Conservation (phyloP, 2,329 filamentous ascomycete genomes). For the Teratosphaeria gauchensis region DNA sequence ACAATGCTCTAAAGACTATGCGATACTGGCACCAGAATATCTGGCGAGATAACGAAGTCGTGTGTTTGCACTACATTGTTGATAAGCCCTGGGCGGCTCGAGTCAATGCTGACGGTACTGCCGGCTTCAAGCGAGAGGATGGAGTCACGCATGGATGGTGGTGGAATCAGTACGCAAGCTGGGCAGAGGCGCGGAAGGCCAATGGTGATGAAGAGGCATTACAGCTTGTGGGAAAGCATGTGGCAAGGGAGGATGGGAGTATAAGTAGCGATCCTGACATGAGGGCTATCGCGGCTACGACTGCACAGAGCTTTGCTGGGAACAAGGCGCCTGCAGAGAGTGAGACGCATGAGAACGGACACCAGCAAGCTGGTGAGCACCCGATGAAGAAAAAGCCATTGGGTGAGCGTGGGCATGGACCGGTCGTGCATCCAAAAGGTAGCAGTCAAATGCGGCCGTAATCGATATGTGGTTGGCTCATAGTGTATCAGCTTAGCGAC, state of each 20-base stretch:
- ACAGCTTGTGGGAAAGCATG: constrained; percentile 12
- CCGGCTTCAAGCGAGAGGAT: constrained; percentile 42
- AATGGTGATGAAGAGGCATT: constrained; percentile 30
- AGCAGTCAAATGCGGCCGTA: background rate
- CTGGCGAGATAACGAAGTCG: constrained; percentile 41
- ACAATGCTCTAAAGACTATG: constrained; percentile 47
- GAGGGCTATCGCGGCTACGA: constrained; percentile 18
- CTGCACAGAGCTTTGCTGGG: constrained; percentile 20
- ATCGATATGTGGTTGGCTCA: background rate
- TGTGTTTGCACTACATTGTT: constrained; percentile 45
- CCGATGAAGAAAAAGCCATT: constrained; percentile 2
- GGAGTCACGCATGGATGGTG: constrained; percentile 45
- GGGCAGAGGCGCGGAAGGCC: constrained; percentile 20
- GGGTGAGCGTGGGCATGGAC: constrained; percentile 11
- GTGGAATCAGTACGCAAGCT: constrained; percentile 39
- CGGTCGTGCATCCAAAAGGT: constrained; percentile 6
- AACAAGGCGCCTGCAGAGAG: constrained; percentile 6
- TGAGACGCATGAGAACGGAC: background rate
- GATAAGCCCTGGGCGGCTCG: constrained; percentile 46
- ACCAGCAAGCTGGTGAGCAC: background rate
- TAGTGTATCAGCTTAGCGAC: background rate
- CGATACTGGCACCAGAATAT: constrained; percentile 43
- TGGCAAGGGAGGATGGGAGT: constrained; percentile 14
- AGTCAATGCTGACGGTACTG: constrained; percentile 32
- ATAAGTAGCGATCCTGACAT: constrained; percentile 17